Evolutionary conservation across 345 rosid species (phyloP), one percentile per base, ranked within the genome.

Genomic region (Hibiscus tridactylites): DNA sequence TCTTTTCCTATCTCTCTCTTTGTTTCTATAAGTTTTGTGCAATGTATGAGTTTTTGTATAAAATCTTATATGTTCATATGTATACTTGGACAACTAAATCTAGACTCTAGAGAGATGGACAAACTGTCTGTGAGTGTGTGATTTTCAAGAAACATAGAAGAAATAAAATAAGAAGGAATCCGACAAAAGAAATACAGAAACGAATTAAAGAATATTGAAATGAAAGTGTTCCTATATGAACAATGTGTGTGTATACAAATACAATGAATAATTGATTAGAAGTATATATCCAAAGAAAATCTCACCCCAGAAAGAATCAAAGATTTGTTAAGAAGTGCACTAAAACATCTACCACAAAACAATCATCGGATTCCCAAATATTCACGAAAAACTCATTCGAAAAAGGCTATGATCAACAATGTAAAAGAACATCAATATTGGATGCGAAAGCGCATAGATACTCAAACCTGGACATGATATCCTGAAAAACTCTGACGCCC

Each of bases 311-410:
- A 89, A 92, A 87, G 89, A 90, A 92, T 90, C 85, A 95, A 95
- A 16, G 96, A 92, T 91, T 91, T 68, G 46, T 57, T 42, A 76
- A 73, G 9, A 66, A 61, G 44, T 79, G 79, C 76, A 50, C 71
- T 71, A 76, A 82, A 79, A 82, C 76, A 84, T 79, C 85, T 82
- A 88, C 75, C 82, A 82, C 72, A 80, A 88, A 37, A 84, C 80
- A 85, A 82, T 89, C 93, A 95, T 92, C 97, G 97, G 99, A 92
- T 92, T 89, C 99, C 97, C 77, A 65, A 77, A 74, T 75, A 71
- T 75, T 80, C 80, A 78, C 71, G 78, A 73, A 73, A 68, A 81
- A 79, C 64, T 85, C 92, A 89, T 85, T 70, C 82, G 56, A 21
- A 71, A 80, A 70, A 76, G 75, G 75, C 68, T 63, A 49, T 64